Evolutionary conservation across 495 filamentous ascomycete species (phyloP).

Genomic region (Daldinia bambusicola): DNA sequence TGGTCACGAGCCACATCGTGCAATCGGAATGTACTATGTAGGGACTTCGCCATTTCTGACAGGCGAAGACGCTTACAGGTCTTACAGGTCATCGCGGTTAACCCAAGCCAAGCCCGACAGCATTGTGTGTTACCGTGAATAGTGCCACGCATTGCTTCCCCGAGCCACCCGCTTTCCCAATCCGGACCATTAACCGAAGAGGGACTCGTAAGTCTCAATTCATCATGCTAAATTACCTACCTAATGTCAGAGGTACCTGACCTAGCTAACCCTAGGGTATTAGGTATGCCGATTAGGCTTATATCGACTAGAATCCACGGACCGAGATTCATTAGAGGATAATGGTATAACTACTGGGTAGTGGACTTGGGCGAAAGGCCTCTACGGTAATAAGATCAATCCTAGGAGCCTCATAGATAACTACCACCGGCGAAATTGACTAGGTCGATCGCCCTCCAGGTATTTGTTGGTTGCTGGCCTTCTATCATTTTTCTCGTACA

Average conservation of each 20-base stretch:
- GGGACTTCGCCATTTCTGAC: constrained; percentile 3
- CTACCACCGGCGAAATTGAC: constrained; percentile 16
- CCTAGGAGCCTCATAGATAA: neutral
- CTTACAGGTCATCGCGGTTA: constrained; percentile 24
- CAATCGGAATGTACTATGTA: neutral
- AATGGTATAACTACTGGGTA: constrained; percentile 1
- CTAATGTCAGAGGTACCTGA: too few relatives aligned
- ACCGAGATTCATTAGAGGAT: constrained; percentile 4
- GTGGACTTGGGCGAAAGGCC: too few relatives aligned
- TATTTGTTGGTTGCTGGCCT: neutral
- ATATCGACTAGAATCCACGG: neutral
- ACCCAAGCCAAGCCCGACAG: constrained; percentile 23
- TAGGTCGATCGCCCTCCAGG: constrained; percentile 17
- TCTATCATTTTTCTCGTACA: constrained; percentile 12
- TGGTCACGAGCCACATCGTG: constrained; percentile 14
- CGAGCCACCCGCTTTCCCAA: constrained; percentile 29
- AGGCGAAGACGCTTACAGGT: neutral
- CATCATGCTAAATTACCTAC: constrained; percentile 1
- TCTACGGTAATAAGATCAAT: neutral
- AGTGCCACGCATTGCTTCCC: constrained; percentile 33
- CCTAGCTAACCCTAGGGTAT: too few relatives aligned
- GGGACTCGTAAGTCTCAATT: constrained; percentile 30
- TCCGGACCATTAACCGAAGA: constrained; percentile 38
- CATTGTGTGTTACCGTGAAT: constrained; percentile 34
- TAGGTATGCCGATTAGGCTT: neutral